Conservation (phyloP, 176 grass and related monocot genomes). For the Bonia amplexicaulis region DNA sequence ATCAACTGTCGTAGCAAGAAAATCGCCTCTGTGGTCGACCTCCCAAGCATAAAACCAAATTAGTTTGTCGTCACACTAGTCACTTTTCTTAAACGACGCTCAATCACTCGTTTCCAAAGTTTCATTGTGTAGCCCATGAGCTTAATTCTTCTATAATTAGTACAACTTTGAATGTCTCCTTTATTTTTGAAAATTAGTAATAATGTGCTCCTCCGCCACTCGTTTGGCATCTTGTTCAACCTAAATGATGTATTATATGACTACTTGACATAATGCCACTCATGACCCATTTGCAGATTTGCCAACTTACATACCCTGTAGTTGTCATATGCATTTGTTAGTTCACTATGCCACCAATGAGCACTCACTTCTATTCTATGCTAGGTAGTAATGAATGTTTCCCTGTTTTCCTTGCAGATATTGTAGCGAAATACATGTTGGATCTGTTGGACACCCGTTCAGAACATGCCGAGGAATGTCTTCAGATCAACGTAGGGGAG, state of each 20-base stretch:
- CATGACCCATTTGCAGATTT: background rate
- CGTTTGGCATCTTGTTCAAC: no score
- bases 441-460: conserved; percentile 70
- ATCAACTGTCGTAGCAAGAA: no score
- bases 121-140: no score
- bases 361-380: background rate
- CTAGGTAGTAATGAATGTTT: conserved; percentile 4
- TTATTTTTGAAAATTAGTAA: no score
- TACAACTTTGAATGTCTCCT: no score
- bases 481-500: conserved; percentile 55
- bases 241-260: background rate
- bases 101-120: no score
- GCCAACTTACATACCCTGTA: background rate
- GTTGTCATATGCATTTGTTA: background rate
- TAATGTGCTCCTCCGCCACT: no score
- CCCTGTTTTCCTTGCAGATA: conserved; percentile 42
- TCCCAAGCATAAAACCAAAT: no score
- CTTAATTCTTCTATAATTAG: no score
- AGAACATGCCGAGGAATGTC: conserved; percentile 71
- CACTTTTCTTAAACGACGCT: no score
- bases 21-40: no score
- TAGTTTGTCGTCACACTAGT: no score
- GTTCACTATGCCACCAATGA: background rate
- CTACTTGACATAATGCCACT: background rate
- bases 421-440: conserved; percentile 89